Base-by-base conservation (phyloP, 2,329 filamentous ascomycete species). In the Lomentospora prolificans region DNA sequence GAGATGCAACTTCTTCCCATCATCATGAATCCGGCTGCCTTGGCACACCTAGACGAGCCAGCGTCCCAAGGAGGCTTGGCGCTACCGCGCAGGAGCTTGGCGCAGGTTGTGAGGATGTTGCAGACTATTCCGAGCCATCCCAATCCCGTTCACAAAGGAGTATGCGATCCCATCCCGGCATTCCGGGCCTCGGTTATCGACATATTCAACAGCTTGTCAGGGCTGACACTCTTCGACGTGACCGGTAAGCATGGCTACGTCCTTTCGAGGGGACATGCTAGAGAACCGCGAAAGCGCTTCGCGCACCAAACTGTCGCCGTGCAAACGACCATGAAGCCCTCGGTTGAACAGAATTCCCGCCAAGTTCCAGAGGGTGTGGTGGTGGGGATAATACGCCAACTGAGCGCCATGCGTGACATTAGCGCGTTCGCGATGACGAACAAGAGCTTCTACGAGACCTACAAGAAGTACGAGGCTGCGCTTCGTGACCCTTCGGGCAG, bases 241-340 rank as follows among this genome's bases (percentile, higher is more conserved):
- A 75, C 71, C 14, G 75, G 75, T 0, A 69, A 69, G 60, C 73
- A 75, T 30, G 77, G 76, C 4, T 80, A 76, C 77, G 76, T 69
- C 0, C 58, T 79, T 2, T 75, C 73, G 2, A 73, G 72, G 60
- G 65, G 72, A 53, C 61, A 60, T 36, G 64, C 65, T 33, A 55
- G 62, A 2, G 67, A 71, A 56, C 71, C 70, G 3, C 71, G 75
- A 61, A 60, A 60, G 1, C 64, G 70, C 12, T 46, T 61, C 9
- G 6, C 48, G 51, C 50, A 44, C 3, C 28, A 19, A 27, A 19
- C 51, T 25, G 12, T 6, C 7, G 19, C 36, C n/a, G 25, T 12
- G 2, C 30, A 6, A 6, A 7, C 30, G 30, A 9, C 3, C 7
- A 27, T 25, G 39, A 17, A 14, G 31, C 46, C 31, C 17, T 30